phyloP scores from a whole-genome alignment of 805 yeast species.

The Clavispora vitiphila region DNA sequence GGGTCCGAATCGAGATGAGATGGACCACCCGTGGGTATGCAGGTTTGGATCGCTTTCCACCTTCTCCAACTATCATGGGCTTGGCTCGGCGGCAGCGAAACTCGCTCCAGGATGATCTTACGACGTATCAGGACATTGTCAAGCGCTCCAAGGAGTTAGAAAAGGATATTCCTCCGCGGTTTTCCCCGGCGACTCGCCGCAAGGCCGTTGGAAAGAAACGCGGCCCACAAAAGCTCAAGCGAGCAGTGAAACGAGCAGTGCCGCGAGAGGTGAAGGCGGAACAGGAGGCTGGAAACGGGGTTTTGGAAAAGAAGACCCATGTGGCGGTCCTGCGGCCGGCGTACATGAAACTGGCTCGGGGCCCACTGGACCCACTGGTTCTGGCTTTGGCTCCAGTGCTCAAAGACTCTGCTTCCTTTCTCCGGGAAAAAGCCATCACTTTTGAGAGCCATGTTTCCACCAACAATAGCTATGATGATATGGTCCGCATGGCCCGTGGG shows the following conservation, averaged over 20 bases:
- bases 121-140: slow-evolving; percentile 16
- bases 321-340: not conserved
- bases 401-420: not conserved
- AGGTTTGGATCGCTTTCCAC: not conserved
- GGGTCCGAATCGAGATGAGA: not conserved
- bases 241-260: not conserved
- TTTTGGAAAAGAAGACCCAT: no score
- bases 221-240: not conserved
- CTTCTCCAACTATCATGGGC: not conserved
- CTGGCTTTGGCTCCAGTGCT: no score
- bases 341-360: not conserved
- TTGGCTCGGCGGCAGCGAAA: slow-evolving; percentile 1
- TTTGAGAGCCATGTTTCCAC: slow-evolving; percentile 17
- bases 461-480: slow-evolving; percentile 14
- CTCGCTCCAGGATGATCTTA: slow-evolving; percentile 12
- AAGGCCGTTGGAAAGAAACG: not conserved
- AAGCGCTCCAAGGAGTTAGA: slow-evolving; percentile 15
- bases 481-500: slow-evolving; percentile 16
- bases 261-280: not conserved
- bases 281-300: no score
- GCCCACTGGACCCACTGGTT: no score
- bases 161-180: slow-evolving; percentile 23
- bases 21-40: not conserved
- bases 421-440: slow-evolving; percentile 3
- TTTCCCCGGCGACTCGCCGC: not conserved